Evolutionary conservation across 345 rosid genomes (phyloP).

Genomic region (Dimocarpus longan): DNA sequence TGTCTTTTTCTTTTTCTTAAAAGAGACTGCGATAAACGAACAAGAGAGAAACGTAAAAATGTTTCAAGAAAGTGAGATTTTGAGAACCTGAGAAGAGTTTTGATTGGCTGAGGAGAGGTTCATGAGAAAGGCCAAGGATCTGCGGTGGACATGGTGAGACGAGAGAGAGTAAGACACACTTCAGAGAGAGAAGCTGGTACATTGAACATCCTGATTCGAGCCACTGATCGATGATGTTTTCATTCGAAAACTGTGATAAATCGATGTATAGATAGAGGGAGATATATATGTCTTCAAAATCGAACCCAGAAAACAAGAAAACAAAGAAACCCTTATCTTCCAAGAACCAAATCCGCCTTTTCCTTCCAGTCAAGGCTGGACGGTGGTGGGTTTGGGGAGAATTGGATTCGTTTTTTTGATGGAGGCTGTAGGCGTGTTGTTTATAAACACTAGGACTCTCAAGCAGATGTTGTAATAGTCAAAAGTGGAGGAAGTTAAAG

Average conservation of each 20-base stretch:
- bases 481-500: neutral
- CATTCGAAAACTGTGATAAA: constrained; percentile 18
- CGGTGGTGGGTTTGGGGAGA: neutral
- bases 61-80: neutral
- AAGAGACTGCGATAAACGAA: neutral
- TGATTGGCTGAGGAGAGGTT: neutral
- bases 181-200: constrained; percentile 56
- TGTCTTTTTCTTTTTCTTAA: neutral
- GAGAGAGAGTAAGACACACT: constrained; percentile 44
- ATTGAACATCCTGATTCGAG: constrained; percentile 35
- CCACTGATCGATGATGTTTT: constrained; percentile 11
- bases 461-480: neutral
- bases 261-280: neutral
- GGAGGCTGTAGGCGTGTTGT: neutral
- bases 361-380: neutral
- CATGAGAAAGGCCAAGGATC: constrained; percentile 64
- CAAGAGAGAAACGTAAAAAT: neutral
- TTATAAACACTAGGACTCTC: too few species aligned
- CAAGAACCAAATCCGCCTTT: neutral
- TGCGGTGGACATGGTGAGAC: constrained; percentile 47
- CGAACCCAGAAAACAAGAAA: neutral
- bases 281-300: neutral
- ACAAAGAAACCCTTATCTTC: neutral
- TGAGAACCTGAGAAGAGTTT: neutral
- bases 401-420: neutral